Evolutionary conservation across 2,329 filamentous ascomycete species (phyloP).

Genomic region (Colletotrichum camelliae): DNA sequence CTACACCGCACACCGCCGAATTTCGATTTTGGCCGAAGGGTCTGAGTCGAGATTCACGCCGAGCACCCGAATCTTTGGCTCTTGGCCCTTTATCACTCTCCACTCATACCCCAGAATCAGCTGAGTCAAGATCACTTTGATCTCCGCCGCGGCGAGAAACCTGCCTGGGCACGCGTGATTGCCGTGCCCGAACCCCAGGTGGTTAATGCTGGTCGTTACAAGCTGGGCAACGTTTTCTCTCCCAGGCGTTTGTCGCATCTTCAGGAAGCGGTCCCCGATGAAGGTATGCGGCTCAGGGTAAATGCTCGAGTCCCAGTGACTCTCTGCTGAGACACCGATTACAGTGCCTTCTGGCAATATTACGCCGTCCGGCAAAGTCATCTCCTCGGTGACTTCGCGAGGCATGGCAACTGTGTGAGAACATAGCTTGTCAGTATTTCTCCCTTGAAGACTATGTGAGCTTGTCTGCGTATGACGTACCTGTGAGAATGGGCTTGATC

Average conservation of each 20-base stretch:
- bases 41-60: neutral
- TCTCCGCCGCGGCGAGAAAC: neutral
- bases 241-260: neutral
- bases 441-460: rapidly evolving
- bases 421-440: rapidly evolving
- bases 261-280: neutral
- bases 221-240: neutral
- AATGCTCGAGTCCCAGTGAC: neutral
- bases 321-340: neutral
- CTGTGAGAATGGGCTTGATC: neutral
- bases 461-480: rapidly evolving
- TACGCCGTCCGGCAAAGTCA: neutral
- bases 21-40: neutral
- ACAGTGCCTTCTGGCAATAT: neutral
- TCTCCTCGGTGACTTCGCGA: neutral
- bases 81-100: neutral
- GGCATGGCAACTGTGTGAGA: neutral
- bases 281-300: neutral
- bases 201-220: neutral
- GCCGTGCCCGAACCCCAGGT: neutral
- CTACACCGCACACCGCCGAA: neutral
- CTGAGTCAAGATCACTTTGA: constrained; percentile 32
- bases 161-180: neutral
- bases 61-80: neutral
- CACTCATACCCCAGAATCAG: constrained; percentile 40